Base-by-base conservation (phyloP, 768 basidiomycete species). In the Sutorius australiensis region DNA sequence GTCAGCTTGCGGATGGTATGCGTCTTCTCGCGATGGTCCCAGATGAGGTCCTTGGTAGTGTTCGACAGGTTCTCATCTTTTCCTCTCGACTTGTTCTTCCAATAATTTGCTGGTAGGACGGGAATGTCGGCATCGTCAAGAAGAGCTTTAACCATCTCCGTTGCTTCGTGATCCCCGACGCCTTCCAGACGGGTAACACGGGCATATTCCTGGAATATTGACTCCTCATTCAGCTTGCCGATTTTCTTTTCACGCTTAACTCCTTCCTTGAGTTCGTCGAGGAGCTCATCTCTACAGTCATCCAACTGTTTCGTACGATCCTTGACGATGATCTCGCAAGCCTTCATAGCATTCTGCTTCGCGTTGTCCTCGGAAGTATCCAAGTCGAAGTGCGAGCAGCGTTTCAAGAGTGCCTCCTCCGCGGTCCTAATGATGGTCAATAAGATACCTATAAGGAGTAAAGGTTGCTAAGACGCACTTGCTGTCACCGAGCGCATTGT, bases 381-480 rank as follows among this genome's bases (percentile, higher is more conserved):
- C 32, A 94, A 77, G 59, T 93, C 91, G 68, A 95, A 98, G 67
- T 95, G 94, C 6, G 94, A 95, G 66, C 93, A 95, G 36, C 95
- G 87, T 66, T 98, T 98, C 53, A 98, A 78, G 11, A 98, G 79
- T 2, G 94, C 93, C 73, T 97, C 92, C 64, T 93, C 91, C 3
- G 91, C 91, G 55, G 91, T 81, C 60, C 91, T 93, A 54, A 34
- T 19, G 41, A 55, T 54, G 50, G 48, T 48, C 30, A 37, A 31
- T 51, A 48, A 38, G 32, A 48, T 46, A 19, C 7, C 21, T 16
- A 19, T 13, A 12, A 16, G 33, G 21, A 47, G 19, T 8, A 40
- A 10, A 41, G 4, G 24, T 30, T 31, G 32, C 37, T 30, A 48
- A 33, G 17, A 53, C 67, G 60, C 74, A 90, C 82, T 84, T 87